Conservation (phyloP, 1,139 yeast species). For the Yamadazyma dushanensis region DNA sequence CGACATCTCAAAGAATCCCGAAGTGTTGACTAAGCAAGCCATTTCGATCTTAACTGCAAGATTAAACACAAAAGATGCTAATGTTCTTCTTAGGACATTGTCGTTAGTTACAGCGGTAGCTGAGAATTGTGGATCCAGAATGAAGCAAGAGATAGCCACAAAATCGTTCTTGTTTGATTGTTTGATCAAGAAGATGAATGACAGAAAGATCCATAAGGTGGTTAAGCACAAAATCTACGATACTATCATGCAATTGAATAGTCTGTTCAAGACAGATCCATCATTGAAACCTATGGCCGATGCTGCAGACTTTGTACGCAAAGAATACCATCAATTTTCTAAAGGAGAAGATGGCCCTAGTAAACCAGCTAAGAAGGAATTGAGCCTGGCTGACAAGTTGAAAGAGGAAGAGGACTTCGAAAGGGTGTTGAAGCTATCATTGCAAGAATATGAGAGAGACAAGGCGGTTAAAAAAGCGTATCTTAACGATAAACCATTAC, state of each 20-base stretch:
- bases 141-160: constrained; percentile 80
- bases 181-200: constrained; percentile 56
- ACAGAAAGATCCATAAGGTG: constrained; percentile 58
- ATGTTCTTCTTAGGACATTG: constrained; percentile 71
- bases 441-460: constrained; percentile 59
- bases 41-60: constrained; percentile 51
- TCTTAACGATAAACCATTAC: constrained; percentile 32
- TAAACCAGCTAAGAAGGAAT: constrained; percentile 60
- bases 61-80: constrained; percentile 68
- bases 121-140: constrained; percentile 89
- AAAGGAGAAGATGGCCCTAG: constrained; percentile 37
- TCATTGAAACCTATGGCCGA: constrained; percentile 70
- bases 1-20: constrained; percentile 71
- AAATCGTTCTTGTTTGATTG: constrained; percentile 57
- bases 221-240: constrained; percentile 69
- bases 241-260: constrained; percentile 64
- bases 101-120: constrained; percentile 76
- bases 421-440: constrained; percentile 73
- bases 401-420: constrained; percentile 81
- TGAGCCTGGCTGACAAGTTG: constrained; percentile 47
- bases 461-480: constrained; percentile 31
- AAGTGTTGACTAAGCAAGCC: constrained; percentile 54
- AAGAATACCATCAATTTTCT: constrained; percentile 46
- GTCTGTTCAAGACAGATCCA: constrained; percentile 65
- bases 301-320: constrained; percentile 48